Evolutionary conservation across 2,329 filamentous ascomycete genomes (phyloP).

Genomic region (Microcyclospora tardicrescens): DNA sequence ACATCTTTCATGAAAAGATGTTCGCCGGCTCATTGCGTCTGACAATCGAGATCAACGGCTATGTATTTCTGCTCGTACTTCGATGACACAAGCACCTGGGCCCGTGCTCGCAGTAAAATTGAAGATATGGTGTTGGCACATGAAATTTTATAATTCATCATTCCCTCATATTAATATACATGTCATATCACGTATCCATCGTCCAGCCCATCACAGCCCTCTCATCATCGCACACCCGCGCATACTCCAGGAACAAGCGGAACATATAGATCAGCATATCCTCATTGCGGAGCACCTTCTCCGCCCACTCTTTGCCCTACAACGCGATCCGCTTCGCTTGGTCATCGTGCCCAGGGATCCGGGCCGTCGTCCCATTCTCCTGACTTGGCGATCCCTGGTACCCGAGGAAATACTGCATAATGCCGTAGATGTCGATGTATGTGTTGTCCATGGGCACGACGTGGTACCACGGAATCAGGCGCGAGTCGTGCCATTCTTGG

Average conservation of each 20-base stretch:
- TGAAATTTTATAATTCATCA: no score
- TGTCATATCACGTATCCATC: neutral
- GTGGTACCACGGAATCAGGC: slow-evolving; percentile 24
- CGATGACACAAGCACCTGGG: no score
- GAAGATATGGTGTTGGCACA: no score
- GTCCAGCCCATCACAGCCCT: slow-evolving; percentile 5
- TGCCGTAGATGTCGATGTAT: slow-evolving; percentile 16
- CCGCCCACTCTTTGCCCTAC: slow-evolving; percentile 11
- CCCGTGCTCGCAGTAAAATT: no score
- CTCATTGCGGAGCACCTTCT: slow-evolving; percentile 10
- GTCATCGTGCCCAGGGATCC: slow-evolving; percentile 1
- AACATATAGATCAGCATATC: slow-evolving; percentile 14
- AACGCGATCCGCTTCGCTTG: slow-evolving; percentile 13
- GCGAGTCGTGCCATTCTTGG: slow-evolving; percentile 26
- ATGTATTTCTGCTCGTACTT: no score
- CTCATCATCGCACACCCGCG: slow-evolving; percentile 8
- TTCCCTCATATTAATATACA: no score
- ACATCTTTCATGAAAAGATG: no score
- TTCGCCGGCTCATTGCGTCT: no score
- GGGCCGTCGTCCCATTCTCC: neutral
- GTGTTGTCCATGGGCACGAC: slow-evolving; percentile 23
- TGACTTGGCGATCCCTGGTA: neutral
- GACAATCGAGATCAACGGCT: no score
- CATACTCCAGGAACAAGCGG: slow-evolving; percentile 14
- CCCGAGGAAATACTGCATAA: slow-evolving; percentile 15